Percentiles rank a stretch among this genome's conserved stretches.
Evolutionary conservation across 108 stramenopile species (phyloP).

Genomic region (Mediolabrus comicus): DNA sequence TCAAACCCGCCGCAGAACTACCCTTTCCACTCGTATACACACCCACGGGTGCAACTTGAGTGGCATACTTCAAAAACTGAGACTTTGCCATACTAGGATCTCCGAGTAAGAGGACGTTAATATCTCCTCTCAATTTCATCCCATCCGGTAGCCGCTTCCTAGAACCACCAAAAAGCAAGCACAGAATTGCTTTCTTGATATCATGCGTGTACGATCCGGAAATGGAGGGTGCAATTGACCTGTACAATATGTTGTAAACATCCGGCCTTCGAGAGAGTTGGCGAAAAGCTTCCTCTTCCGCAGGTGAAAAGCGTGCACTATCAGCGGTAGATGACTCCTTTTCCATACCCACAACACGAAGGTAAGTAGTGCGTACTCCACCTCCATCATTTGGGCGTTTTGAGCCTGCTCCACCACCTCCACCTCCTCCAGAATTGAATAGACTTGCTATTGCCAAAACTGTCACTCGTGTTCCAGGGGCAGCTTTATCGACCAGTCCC

Average conservation of each 20-base stretch:
- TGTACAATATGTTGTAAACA: conserved; percentile 88
- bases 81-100: conserved; percentile 98
- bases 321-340: conserved; percentile 82
- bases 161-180: conserved; percentile 90
- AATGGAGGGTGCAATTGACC: conserved; percentile 92
- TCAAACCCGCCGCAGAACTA: conserved; percentile 95
- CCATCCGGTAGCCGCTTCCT: conserved; percentile 95
- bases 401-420: conserved; percentile 25
- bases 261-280: conserved; percentile 72
- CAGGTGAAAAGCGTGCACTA: conserved; percentile 84
- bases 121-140: conserved; percentile 94
- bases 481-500: conserved; percentile 87
- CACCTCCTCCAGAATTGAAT: conserved; percentile 53
- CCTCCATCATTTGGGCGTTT: conserved; percentile 41
- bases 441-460: conserved; percentile 91
- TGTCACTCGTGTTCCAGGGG: conserved; percentile 93
- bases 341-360: conserved; percentile 91
- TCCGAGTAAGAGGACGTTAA: conserved; percentile 96
- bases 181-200: conserved; percentile 96
- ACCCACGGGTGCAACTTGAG: conserved; percentile 93
- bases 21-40: conserved; percentile 99
- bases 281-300: conserved; percentile 95
- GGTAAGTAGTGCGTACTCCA: conserved; percentile 63
- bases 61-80: conserved; percentile 95
- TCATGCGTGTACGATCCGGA: conserved; percentile 96